Percentiles rank a stretch among this genome's conserved stretches.
These are phyloP conservation scores for Nigrospora oryzae DNA, from an alignment of 2,329 filamentous ascomycete species.

Conservation along the genomic window DNA sequence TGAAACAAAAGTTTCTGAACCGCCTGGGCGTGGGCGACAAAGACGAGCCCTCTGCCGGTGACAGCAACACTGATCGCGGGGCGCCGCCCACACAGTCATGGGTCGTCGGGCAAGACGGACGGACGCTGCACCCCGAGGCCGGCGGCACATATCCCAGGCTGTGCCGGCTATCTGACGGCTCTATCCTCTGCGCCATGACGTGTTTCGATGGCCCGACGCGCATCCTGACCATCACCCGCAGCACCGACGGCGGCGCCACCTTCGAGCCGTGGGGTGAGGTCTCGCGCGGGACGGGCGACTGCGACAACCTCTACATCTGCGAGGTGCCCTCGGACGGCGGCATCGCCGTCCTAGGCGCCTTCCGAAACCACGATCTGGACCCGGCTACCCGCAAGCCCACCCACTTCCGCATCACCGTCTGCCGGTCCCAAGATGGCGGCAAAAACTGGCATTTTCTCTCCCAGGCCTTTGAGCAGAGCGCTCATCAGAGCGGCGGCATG, in stretches of 20 bases:
- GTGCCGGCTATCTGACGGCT: slow-evolving; percentile 31
- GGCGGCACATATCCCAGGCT: slow-evolving; percentile 38
- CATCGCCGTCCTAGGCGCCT: slow-evolving; percentile 32
- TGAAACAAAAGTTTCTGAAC: slow-evolving; percentile 6
- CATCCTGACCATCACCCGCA: slow-evolving; percentile 32
- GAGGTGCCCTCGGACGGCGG: slow-evolving; percentile 22
- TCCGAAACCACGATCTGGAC: slow-evolving; percentile 36
- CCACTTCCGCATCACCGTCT: slow-evolving; percentile 41
- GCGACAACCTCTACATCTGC: slow-evolving; percentile 37
- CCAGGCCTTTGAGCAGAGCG: slow-evolving; percentile 32
- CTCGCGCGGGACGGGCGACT: slow-evolving; percentile 29
- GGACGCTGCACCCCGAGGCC: slow-evolving; percentile 29
- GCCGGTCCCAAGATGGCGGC: slow-evolving; percentile 33
- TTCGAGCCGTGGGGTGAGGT: slow-evolving; percentile 34
- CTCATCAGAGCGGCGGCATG: slow-evolving; percentile 28
- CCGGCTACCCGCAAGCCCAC: slow-evolving; percentile 19
- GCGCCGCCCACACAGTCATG: background rate
- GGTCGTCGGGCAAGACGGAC: slow-evolving; percentile 13
- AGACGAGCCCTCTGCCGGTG: background rate
- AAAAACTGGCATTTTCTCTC: slow-evolving; percentile 31
- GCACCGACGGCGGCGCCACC: slow-evolving; percentile 30
- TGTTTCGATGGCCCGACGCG: slow-evolving; percentile 25
- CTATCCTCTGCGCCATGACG: slow-evolving; percentile 36
- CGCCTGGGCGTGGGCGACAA: slow-evolving; percentile 5
- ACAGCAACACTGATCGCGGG: background rate